Base-by-base conservation (phyloP, 2,329 filamentous ascomycete genomes). In the Verticillium dahliae region DNA sequence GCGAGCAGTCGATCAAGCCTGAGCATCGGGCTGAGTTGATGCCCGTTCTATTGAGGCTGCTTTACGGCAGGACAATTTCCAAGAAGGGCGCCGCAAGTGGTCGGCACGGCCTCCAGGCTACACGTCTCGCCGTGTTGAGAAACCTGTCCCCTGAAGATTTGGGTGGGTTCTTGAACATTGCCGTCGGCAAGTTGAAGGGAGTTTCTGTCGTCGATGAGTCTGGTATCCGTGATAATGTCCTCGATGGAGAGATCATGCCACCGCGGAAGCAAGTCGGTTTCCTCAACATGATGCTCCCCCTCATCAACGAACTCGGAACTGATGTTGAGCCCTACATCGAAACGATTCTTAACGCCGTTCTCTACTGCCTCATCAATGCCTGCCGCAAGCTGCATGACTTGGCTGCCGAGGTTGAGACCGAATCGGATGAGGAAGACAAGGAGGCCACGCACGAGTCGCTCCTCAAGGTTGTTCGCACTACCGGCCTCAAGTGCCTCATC, bases 21-120 rank as follows among this genome's bases (percentile, higher is more conserved):
- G 85, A 89, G 58, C 92, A 99, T 70, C 86, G 90, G 9, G 70
- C 78, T 3, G 84, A 86, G 56, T 75, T 97, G 39, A 91, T 98
- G 81, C 94, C 95, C 1, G 85, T 99, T 5, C 80, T 99, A 33
- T 83, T 99, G 38, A 85, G 93, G 57, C 76, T 99, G 38, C 80
- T 99, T 1, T 99, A 98, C 72, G 95, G 95, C 50, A 88, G 92
- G 66, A 88, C 94, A 56, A 92, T 98, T 59, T 89, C 90, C 18
- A 89, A 92, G 68, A 90, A 90, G 69, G 90, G 91, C 18, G 84
- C 85, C 34, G 85, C 86, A 18, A 91, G 90, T 66, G 91, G 90
- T 13, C 89, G 89, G 65, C 88, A 92, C 69, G 91, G 92, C 1
- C 86, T 97, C 70, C 88, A 93, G 65, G 87, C 90, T 3, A 91